Evolutionary conservation across 805 yeast species (phyloP), one percentile per base, ranked within the genome.

Genomic region (Ogataea neopini): DNA sequence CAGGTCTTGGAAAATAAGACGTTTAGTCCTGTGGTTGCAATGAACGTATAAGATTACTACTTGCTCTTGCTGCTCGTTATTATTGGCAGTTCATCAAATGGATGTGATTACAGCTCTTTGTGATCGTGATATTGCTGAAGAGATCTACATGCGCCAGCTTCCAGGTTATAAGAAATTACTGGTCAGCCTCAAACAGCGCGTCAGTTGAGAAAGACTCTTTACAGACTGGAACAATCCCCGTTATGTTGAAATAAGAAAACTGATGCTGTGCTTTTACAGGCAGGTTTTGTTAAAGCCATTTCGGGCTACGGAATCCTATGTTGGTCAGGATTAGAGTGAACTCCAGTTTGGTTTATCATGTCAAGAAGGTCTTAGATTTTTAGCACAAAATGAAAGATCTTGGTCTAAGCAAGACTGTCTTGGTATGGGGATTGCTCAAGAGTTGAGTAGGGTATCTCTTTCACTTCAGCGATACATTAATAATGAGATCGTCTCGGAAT

Each of bases 51-150:
- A 18, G 20, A 3, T 13, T 37, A 3, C 19, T 37, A 29, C 17
- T 37, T 23, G 40, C 40, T 23, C 11, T 23, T 9, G 40, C 32
- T n/a, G 40, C 40, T 23, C 30, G 14, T 17, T 9, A 5, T 17
- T 34, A 7, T 17, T 34, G 37, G 4, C 37, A 3, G 11, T 34
- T 34, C 48, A 51, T 38, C 58, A 47, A 35, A 52, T 51, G 54
- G 56, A 51, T 43, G 52, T 51, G 13, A 49, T 44, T 6, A 51
- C 51, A 10, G 52, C 52, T 9, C 47, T 51, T 29, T 43, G 51
- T 2, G 41, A 51, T 43, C 53, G 52, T 2, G 47, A 38, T 4
- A 26, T 51, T 2, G 2, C 9, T 26, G 54, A 48, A 14, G 48
- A 46, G 20, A 43, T 48, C 20, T 49, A 51, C 25, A 51, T 41